Conservation (phyloP, 306 rosid species). For the Vachellia collinsii region DNA sequence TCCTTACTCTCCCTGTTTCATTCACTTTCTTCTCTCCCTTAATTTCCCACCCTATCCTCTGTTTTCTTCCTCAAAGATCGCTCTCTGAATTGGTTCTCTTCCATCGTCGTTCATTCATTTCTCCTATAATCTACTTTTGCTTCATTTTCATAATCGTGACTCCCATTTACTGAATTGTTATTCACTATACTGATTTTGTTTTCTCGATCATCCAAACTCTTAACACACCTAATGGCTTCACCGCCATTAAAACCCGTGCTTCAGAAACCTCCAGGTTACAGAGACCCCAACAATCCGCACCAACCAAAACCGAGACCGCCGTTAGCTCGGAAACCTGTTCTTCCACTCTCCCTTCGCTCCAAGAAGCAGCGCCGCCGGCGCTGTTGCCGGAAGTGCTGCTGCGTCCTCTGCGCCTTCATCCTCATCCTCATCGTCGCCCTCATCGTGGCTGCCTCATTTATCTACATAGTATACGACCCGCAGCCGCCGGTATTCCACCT, state of each 20-base stretch:
- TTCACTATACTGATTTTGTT: background rate
- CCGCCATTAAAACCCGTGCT: constrained; percentile 48
- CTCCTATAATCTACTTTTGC: background rate
- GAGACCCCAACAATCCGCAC: constrained; percentile 39
- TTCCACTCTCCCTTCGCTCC: constrained; percentile 3
- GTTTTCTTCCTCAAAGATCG: background rate
- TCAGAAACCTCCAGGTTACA: constrained; percentile 79
- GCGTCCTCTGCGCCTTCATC: constrained; percentile 48
- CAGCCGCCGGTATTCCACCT: constrained; percentile 61
- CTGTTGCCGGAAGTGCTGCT: constrained; percentile 56
- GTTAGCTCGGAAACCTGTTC: constrained; percentile 38
- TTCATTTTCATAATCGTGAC: background rate
- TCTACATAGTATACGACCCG: constrained; percentile 65
- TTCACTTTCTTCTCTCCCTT: background rate
- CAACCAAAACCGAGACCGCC: constrained; percentile 17
- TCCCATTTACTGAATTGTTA: background rate
- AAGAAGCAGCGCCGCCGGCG: background rate
- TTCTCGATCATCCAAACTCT: background rate
- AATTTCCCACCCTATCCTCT: background rate
- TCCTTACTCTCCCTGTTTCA: background rate
- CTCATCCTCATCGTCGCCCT: constrained; percentile 43
- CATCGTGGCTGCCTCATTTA: constrained; percentile 46
- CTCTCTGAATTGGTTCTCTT: background rate
- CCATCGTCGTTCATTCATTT: background rate
- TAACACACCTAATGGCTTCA: constrained; percentile 43